Base-by-base conservation (phyloP, 164 flowering plant genomes). In the Vitis amurensis region DNA sequence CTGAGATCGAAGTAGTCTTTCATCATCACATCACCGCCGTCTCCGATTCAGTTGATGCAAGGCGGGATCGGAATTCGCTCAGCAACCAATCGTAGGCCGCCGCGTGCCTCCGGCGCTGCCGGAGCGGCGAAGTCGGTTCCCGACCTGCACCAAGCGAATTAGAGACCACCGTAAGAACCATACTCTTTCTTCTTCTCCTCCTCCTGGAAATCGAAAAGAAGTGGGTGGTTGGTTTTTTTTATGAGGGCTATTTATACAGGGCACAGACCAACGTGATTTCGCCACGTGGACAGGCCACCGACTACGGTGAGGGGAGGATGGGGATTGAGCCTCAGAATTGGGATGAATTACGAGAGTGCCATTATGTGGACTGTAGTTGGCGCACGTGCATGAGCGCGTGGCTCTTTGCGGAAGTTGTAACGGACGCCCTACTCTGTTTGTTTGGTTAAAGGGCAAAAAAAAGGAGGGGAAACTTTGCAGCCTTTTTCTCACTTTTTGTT, bases 101-200 rank as follows among this genome's bases (percentile, higher is more conserved):
- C 59, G 53, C 30, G 61, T 49, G 9, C 16, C 44, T 1, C 56
- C 44, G 44, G 44, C 44, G 61, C 61, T 6, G n/a, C 50, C 65
- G 23, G 50, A 64, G 16, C 51, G 53, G 65, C 60, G 70, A 57
- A 65, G 69, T 77, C 73, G 27, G 68, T 84, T 89, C 94, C 94
- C 94, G 94, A 89, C 91, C 94, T 89, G 94, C 91, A 89, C 94
- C 94, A 89, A 89, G 94, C 94, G 91, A 89, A 84, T 84, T 68
- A 83, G 93, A 86, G 84, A 76, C 81, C 74, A 74, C 77, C 84
- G 83, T 67, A 67, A 78, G 59, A 73, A 77, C 67, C 78, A 63
- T 59, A 19, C 49, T 44, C 30, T n/a, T 50, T 56, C 12, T 23
- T 5, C n/a, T 13, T 12, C 3, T 11, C 16, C 9, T 50, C 3